Evolutionary conservation across 2,329 filamentous ascomycete species (phyloP).

Genomic region (Penicillium sp.): DNA sequence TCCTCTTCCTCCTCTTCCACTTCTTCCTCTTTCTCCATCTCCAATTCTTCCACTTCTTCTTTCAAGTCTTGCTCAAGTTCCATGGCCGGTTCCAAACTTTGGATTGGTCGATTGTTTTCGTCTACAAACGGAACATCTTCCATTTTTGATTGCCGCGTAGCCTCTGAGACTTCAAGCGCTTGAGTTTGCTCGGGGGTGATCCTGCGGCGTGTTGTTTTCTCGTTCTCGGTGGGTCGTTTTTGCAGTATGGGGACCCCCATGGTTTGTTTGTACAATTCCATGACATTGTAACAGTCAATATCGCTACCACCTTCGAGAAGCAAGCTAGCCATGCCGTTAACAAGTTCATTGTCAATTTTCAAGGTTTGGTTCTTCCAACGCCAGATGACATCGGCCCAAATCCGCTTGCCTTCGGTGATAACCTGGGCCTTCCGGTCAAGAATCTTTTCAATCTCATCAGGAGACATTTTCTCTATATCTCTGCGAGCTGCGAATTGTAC

Average conservation of each 20-base stretch:
- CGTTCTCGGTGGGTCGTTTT: constrained; percentile 24
- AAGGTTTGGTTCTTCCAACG: constrained; percentile 73
- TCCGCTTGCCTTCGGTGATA: constrained; percentile 65
- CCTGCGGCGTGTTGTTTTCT: constrained; percentile 10
- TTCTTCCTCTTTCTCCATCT: constrained; percentile 21
- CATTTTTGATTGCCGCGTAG: background rate
- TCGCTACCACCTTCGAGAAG: constrained; percentile 64
- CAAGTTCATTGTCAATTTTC: constrained; percentile 72
- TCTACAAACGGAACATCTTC: constrained; percentile 37
- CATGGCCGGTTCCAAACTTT: constrained; percentile 21
- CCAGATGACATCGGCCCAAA: constrained; percentile 79
- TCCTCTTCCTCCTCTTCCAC: constrained; percentile 21
- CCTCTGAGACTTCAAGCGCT: constrained; percentile 6
- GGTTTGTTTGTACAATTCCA: constrained; percentile 76
- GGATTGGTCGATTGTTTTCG: constrained; percentile 18
- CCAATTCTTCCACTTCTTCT: constrained; percentile 9
- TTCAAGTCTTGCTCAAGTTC: constrained; percentile 11
- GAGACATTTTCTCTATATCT: constrained; percentile 32
- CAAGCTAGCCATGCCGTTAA: constrained; percentile 76
- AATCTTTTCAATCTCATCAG: constrained; percentile 31
- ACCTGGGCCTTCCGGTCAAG: constrained; percentile 36
- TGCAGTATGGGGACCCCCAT: constrained; percentile 64
- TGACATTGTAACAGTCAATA: constrained; percentile 67
- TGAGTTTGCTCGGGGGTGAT: constrained; percentile 3
- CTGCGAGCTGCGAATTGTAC: constrained; percentile 55